phyloP scores from a whole-genome alignment of 2,329 filamentous ascomycete genomes.

The Thelonectria rubi region DNA sequence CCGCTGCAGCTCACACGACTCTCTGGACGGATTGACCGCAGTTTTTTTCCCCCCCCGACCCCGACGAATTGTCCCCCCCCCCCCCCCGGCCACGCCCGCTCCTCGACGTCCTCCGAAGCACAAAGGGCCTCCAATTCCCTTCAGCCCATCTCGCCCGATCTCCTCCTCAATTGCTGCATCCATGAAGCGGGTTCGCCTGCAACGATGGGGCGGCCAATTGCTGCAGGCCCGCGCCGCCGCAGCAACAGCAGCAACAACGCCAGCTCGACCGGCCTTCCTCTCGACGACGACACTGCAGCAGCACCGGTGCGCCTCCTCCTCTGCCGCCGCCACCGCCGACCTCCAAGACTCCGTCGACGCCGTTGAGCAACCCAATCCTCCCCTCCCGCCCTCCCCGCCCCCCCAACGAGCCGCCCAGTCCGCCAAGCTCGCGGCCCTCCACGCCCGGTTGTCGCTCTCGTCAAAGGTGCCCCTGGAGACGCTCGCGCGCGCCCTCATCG shows the following conservation, averaged over 20 bases:
- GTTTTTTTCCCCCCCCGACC: conserved; percentile 48
- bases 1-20: conserved; percentile 48
- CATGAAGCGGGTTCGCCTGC: conserved; percentile 56
- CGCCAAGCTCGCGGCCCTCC: conserved; percentile 90
- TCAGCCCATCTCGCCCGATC: neutral
- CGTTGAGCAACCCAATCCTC: conserved; percentile 37
- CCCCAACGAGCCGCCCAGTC: conserved; percentile 74
- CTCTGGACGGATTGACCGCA: conserved; percentile 39
- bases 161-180: conserved; percentile 28
- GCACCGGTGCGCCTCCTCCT: conserved; percentile 46
- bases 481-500: conserved; percentile 85
- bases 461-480: conserved; percentile 84
- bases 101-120: conserved; percentile 26
- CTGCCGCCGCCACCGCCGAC: conserved; percentile 34
- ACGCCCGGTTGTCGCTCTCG: conserved; percentile 86
- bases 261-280: conserved; percentile 41
- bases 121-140: neutral
- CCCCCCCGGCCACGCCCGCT: conserved; percentile 31
- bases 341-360: conserved; percentile 37
- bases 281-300: conserved; percentile 17
- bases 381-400: conserved; percentile 73
- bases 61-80: too few species aligned
- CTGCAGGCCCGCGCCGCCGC: conserved; percentile 46
- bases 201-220: conserved; percentile 54
- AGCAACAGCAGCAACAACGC: neutral